Percentiles rank a stretch among this genome's conserved stretches.
These are phyloP conservation scores for Fusarium piperis DNA, from an alignment of 2,329 filamentous ascomycete species.

Conservation along the genomic window DNA sequence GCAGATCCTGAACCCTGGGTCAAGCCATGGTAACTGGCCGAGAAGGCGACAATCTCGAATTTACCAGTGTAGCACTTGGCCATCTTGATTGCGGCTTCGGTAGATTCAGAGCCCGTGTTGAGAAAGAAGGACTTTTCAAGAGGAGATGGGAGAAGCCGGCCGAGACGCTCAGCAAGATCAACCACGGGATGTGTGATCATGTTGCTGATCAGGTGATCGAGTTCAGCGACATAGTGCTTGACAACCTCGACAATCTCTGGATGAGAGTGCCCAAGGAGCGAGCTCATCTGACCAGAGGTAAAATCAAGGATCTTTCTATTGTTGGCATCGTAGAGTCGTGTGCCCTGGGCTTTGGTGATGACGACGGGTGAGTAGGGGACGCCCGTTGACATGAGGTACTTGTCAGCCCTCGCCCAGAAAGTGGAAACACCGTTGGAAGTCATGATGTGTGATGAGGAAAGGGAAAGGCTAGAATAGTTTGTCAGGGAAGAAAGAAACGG, in stretches of 20 bases:
- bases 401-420: conserved; percentile 50
- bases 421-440: not conserved
- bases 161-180: conserved; percentile 60
- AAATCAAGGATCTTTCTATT: conserved; percentile 63
- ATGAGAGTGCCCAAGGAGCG: conserved; percentile 65
- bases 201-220: conserved; percentile 67
- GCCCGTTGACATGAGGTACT: conserved; percentile 55
- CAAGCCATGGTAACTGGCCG: conserved; percentile 69
- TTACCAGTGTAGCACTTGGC: conserved; percentile 71
- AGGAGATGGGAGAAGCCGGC: conserved; percentile 54
- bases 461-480: not conserved
- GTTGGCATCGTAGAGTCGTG: conserved; percentile 54
- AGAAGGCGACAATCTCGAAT: conserved; percentile 70
- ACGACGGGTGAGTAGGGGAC: conserved; percentile 51
- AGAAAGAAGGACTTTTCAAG: conserved; percentile 66
- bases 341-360: conserved; percentile 57
- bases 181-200: conserved; percentile 67
- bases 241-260: conserved; percentile 66
- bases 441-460: not conserved
- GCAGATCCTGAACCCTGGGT: conserved; percentile 62
- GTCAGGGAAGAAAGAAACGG: not conserved
- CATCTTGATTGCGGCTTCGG: conserved; percentile 70
- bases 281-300: conserved; percentile 69
- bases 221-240: conserved; percentile 54
- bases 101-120: conserved; percentile 64